Conservation (phyloP, 2,329 filamentous ascomycete species). For the Knoxdaviesia capensis region DNA sequence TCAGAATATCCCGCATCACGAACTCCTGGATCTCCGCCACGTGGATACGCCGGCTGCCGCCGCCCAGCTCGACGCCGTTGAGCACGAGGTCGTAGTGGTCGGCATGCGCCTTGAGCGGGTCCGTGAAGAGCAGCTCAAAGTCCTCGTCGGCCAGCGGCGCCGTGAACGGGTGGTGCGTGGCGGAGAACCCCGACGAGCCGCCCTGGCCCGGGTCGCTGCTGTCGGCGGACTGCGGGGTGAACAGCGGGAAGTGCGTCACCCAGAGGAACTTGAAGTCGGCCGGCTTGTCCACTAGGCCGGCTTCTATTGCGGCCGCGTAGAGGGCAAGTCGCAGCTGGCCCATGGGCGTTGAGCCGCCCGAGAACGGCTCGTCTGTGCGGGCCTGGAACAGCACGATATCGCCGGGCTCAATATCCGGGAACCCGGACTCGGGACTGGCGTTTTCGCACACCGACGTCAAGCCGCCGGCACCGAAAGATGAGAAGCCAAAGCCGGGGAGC, state of each 20-base stretch:
- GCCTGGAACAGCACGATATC: constrained; percentile 72
- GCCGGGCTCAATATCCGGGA: constrained; percentile 36
- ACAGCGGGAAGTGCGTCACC: constrained; percentile 83
- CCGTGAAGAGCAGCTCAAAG: constrained; percentile 49
- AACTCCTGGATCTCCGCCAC: constrained; percentile 64
- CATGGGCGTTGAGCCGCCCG: constrained; percentile 51
- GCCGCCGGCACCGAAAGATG: constrained; percentile 39
- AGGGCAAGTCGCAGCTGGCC: constrained; percentile 55
- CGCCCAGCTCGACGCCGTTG: constrained; percentile 86
- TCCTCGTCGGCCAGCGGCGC: constrained; percentile 56
- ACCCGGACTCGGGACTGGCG: constrained; percentile 6
- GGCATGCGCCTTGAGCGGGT: constrained; percentile 53
- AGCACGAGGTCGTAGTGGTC: constrained; percentile 94
- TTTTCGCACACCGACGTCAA: constrained; percentile 12
- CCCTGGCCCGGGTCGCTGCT: constrained; percentile 52
- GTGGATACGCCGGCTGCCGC: constrained; percentile 85
- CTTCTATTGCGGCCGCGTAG: constrained; percentile 47
- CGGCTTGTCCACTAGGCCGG: constrained; percentile 29
- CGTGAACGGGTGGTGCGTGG: constrained; percentile 93
- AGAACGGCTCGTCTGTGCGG: constrained; percentile 40
- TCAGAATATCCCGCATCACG: constrained; percentile 64
- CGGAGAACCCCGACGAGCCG: constrained; percentile 57
- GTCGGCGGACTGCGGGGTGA: constrained; percentile 46
- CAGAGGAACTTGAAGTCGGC: constrained; percentile 51
- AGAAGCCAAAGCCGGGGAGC: constrained; percentile 57